Evolutionary conservation across 2,329 filamentous ascomycete genomes (phyloP).

Genomic region (Fusarium dlaminii): DNA sequence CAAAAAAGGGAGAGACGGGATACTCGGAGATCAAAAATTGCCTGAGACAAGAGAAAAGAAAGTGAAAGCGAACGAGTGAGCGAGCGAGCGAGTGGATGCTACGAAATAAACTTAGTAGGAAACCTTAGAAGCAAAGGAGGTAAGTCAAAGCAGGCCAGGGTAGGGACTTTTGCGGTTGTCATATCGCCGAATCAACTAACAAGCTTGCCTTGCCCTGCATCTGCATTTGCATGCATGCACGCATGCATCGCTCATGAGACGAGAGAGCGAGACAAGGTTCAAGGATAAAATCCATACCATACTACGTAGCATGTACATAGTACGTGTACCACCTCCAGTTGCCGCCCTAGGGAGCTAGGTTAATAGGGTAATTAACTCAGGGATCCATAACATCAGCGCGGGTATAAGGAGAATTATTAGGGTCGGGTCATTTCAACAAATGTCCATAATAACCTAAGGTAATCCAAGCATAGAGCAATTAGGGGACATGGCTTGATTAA

Average conservation of each 20-base stretch:
- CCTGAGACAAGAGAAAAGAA: constrained; percentile 26
- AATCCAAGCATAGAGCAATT: constrained; percentile 7
- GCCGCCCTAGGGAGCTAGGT: not conserved
- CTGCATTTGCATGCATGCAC: not conserved
- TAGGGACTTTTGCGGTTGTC: constrained; percentile 25
- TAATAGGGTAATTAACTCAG: not conserved
- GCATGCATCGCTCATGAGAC: constrained; percentile 2
- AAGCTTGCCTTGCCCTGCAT: constrained; percentile 10
- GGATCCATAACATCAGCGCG: constrained; percentile 1
- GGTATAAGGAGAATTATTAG: constrained; percentile 19
- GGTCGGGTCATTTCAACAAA: not conserved
- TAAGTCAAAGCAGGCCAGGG: not conserved
- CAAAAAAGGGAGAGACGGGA: constrained; percentile 1
- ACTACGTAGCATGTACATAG: constrained; percentile 9
- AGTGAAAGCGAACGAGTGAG: constrained; percentile 4
- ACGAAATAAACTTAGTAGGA: constrained; percentile 14
- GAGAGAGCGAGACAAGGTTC: constrained; percentile 20
- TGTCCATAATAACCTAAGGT: not conserved
- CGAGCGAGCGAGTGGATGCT: not conserved
- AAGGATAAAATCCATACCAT: constrained; percentile 14
- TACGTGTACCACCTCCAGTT: not conserved
- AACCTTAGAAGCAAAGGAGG: constrained; percentile 15
- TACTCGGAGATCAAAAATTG: not conserved
- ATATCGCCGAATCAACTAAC: constrained; percentile 32
- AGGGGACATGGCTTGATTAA: constrained; percentile 1